Conservation (phyloP, 306 rosid genomes). For the Cicer pinnatifidum region DNA sequence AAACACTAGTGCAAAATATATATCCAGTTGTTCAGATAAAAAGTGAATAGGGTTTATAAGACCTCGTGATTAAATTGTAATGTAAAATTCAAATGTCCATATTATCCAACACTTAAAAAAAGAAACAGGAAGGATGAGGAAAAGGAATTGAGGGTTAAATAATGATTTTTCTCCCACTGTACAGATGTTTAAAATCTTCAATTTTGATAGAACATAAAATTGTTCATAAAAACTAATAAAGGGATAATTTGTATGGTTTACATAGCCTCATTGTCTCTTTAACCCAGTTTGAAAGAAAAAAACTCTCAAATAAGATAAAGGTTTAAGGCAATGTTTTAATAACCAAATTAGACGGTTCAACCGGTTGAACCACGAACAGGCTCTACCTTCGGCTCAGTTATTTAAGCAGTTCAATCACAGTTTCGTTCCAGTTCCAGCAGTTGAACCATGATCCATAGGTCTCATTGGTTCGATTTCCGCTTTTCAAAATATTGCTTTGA, state of each 20-base stretch:
- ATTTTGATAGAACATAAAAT: neutral
- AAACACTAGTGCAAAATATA: conserved; percentile 34
- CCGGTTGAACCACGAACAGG: too few species aligned
- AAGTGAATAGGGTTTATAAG: conserved; percentile 1
- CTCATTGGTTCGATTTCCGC: too few species aligned
- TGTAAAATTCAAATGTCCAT: conserved; percentile 21
- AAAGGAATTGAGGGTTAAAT: neutral
- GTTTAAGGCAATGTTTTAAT: neutral
- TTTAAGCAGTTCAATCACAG: too few species aligned
- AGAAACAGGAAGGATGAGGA: neutral
- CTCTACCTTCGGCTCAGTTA: too few species aligned
- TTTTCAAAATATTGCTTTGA: neutral
- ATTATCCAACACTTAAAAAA: conserved; percentile 8
- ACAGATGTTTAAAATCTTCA: conserved; percentile 1
- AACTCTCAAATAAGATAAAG: neutral
- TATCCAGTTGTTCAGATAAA: conserved; percentile 16
- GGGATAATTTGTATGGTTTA: neutral
- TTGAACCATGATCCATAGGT: too few species aligned
- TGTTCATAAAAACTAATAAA: neutral
- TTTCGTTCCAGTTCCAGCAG: too few species aligned
- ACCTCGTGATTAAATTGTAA: conserved; percentile 2
- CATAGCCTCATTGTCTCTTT: conserved; percentile 3
- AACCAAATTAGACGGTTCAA: too few species aligned
- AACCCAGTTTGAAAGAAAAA: neutral
- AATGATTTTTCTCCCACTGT: neutral